Evolutionary conservation across 768 basidiomycete genomes (phyloP), one percentile per base, ranked within the genome.

Genomic region (Pisolithus sp.): DNA sequence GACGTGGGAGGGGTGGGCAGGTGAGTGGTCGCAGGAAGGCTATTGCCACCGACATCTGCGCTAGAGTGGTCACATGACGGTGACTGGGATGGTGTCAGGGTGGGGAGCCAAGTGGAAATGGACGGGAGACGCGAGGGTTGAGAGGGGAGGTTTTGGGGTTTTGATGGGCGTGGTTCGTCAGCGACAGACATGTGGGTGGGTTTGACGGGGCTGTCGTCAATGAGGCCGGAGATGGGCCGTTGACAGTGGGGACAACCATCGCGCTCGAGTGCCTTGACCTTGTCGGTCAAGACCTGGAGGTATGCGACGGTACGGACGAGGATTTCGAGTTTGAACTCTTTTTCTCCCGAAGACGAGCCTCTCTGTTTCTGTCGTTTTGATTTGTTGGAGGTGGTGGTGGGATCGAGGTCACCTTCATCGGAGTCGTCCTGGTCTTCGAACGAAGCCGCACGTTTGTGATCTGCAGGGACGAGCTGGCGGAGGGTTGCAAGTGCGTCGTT

Each of bases 321-420:
- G 44, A 93, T 87, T 70, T 94, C 93, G 23, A 95, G 76, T 70
- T 94, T 95, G 76, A 93, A 94, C 69, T 94, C 91, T 62, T 89
- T 89, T 59, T 86, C 88, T 60, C 80, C 83, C 4, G 75, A 34
- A 4, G 34, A 34, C 13, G 34, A 68, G 28, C 52, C 31, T 53
- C 60, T 57, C 40, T 69, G 63, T 38, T 71, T 61, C 24, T 68
- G 63, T 34, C 58, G 46, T 36, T 36, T 51, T 24, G 53, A 53
- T 38, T 46, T 55, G 43, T 10, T n/a, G n/a, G n/a, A 6, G 40
- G 50, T 55, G 42, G 61, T 60, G 23, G 57, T 59, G 37, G 66
- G 67, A 23, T 61, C 58, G 20, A 71, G 67, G 20, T 13, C 12
- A 15, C 63, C 67, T 15, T 70, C 72, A 17, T 69, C 74, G 2